Evolutionary conservation across 805 yeast genomes (phyloP).

Genomic region (Middelhovenomyces tepae): DNA sequence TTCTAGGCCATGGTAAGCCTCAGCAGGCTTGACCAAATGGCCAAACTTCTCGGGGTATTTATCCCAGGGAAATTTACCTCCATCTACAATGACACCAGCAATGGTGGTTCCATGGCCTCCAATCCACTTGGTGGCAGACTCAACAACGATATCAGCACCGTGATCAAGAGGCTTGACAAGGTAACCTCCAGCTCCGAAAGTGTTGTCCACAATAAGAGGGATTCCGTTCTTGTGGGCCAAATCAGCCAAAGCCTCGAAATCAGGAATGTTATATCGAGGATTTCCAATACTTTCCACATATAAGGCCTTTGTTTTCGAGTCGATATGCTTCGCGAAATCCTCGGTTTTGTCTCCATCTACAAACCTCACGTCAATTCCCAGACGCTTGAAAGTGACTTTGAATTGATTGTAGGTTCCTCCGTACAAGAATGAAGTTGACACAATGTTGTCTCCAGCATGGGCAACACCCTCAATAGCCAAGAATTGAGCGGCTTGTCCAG

Average conservation of each 20-base stretch:
- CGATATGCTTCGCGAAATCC: constrained; percentile 64
- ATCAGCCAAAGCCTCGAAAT: constrained; percentile 65
- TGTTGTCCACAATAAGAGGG: constrained; percentile 90
- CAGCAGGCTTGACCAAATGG: constrained; percentile 82
- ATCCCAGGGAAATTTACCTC: constrained; percentile 89
- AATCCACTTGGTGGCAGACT: constrained; percentile 96
- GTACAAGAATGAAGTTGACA: constrained; percentile 77
- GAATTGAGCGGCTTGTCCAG: constrained; percentile 97
- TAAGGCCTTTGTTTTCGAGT: constrained; percentile 80
- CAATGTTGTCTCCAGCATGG: constrained; percentile 80
- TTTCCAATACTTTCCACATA: constrained; percentile 88
- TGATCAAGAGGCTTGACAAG: constrained; percentile 73
- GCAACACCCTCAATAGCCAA: constrained; percentile 77
- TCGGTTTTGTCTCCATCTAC: constrained; percentile 72
- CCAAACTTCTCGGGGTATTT: constrained; percentile 83
- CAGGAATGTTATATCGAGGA: constrained; percentile 89
- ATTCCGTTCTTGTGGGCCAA: constrained; percentile 81
- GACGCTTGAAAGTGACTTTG: constrained; percentile 81
- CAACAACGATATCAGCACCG: constrained; percentile 88
- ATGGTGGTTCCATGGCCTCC: constrained; percentile 96
- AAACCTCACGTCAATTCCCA: constrained; percentile 80
- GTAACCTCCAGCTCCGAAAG: constrained; percentile 95
- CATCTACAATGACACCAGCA: constrained; percentile 84
- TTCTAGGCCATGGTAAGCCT: constrained; percentile 86
- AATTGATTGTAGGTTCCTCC: constrained; percentile 97